Percentiles rank a stretch among this genome's conserved stretches.
Conservation (phyloP, 1,139 yeast genomes). For the Debaryomyces sp. region DNA sequence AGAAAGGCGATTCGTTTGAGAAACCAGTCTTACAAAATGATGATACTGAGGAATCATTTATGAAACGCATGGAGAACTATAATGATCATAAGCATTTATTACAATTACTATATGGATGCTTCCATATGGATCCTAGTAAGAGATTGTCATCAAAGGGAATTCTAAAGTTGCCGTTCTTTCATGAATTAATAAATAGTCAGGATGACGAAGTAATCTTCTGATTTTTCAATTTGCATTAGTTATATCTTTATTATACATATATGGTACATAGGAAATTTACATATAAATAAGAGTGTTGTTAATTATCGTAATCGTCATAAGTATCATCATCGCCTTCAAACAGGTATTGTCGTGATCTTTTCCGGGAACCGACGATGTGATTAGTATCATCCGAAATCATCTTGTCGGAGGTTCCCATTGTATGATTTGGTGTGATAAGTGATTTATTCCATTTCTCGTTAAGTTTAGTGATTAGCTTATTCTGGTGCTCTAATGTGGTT, state of each 20-base stretch:
- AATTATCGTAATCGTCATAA: slow-evolving; percentile 13
- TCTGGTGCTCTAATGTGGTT: slow-evolving; percentile 29
- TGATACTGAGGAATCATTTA: slow-evolving; percentile 17
- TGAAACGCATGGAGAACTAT: slow-evolving; percentile 28
- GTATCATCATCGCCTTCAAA: slow-evolving; percentile 24
- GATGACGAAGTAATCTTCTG: slow-evolving; percentile 44
- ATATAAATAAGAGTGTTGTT: neutral
- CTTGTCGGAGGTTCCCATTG: neutral
- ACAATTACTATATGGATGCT: slow-evolving; percentile 54
- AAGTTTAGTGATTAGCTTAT: slow-evolving; percentile 27
- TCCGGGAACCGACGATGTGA: slow-evolving; percentile 12
- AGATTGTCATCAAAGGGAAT: slow-evolving; percentile 61
- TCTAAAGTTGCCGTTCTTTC: slow-evolving; percentile 58
- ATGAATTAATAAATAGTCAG: slow-evolving; percentile 32
- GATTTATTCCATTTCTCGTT: slow-evolving; percentile 15
- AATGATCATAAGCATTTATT: slow-evolving; percentile 49
- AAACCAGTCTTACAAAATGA: slow-evolving; percentile 22
- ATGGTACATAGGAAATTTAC: slow-evolving; percentile 6
- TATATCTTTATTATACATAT: slow-evolving; percentile 7
- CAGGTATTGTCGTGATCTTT: slow-evolving; percentile 25
- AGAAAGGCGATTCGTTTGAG: slow-evolving; percentile 27
- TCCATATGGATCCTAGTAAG: slow-evolving; percentile 58
- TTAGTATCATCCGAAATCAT: neutral
- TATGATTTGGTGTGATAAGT: neutral
- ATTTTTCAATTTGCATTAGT: slow-evolving; percentile 8